Evolutionary conservation across 768 basidiomycete species (phyloP).

Genomic region (Jaapia argillacea): DNA sequence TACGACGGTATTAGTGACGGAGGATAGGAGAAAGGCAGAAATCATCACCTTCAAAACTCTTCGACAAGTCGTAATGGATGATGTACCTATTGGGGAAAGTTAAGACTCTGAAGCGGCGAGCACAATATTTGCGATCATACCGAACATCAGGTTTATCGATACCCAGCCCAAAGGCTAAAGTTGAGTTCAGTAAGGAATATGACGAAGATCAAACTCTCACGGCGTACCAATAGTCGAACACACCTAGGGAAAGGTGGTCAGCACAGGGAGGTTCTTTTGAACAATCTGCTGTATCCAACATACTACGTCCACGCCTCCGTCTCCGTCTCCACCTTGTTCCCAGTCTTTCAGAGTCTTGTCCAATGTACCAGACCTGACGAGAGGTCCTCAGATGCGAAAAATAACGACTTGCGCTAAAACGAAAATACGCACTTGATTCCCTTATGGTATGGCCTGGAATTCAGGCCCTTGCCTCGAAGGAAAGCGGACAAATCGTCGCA

Average conservation of each 20-base stretch:
- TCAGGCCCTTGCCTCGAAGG: slow-evolving; percentile 57
- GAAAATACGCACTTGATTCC: slow-evolving; percentile 42
- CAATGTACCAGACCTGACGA: slow-evolving; percentile 34
- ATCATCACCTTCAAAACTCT: slow-evolving; percentile 65
- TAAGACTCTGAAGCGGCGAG: background rate
- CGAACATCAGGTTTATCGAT: slow-evolving; percentile 78
- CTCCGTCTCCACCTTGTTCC: slow-evolving; percentile 40
- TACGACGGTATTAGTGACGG: slow-evolving; percentile 15
- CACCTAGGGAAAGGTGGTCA: background rate
- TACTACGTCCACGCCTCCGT: slow-evolving; percentile 54
- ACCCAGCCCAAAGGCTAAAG: slow-evolving; percentile 80
- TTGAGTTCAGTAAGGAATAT: no score
- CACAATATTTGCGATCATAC: slow-evolving; percentile 25
- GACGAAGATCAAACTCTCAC: no score
- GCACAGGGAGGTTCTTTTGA: no score
- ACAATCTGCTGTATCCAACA: no score
- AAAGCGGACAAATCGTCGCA: slow-evolving; percentile 61
- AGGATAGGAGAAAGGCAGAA: background rate
- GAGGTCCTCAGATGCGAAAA: background rate
- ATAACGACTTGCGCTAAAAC: background rate
- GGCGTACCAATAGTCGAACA: background rate
- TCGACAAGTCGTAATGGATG: slow-evolving; percentile 75
- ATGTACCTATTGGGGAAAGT: slow-evolving; percentile 40
- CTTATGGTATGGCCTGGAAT: slow-evolving; percentile 65
- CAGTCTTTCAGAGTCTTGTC: slow-evolving; percentile 48